Percentiles rank a stretch among this genome's conserved stretches.
These are phyloP conservation scores for Penicillium cinerascens DNA, from an alignment of 495 filamentous ascomycete species.

Conservation along the genomic window DNA sequence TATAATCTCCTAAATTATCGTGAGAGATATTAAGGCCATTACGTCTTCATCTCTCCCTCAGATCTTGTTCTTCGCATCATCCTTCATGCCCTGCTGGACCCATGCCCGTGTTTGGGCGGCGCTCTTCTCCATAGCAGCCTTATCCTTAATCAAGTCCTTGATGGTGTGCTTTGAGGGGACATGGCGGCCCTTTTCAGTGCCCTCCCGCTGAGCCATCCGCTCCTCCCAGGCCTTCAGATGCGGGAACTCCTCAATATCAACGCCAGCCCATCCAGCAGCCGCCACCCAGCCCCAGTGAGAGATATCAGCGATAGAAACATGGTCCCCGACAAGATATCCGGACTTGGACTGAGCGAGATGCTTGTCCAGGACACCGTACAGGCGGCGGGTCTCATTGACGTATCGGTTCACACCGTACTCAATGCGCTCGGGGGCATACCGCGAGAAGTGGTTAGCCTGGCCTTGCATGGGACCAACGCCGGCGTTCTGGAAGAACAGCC, in stretches of 20 bases:
- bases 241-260: slow-evolving; percentile 77
- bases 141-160: slow-evolving; percentile 54
- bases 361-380: slow-evolving; percentile 75
- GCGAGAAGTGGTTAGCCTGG: slow-evolving; percentile 84
- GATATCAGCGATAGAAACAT: slow-evolving; percentile 81
- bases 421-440: slow-evolving; percentile 85
- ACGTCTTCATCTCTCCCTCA: not conserved
- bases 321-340: slow-evolving; percentile 75
- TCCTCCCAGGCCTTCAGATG: slow-evolving; percentile 73
- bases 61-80: slow-evolving; percentile 47
- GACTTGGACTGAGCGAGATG: slow-evolving; percentile 62
- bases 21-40: not conserved
- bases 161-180: slow-evolving; percentile 69
- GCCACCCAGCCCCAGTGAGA: slow-evolving; percentile 75
- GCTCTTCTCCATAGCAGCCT: slow-evolving; percentile 50
- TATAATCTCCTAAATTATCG: not conserved
- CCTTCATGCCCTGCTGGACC: slow-evolving; percentile 63
- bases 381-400: slow-evolving; percentile 71
- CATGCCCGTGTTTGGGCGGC: slow-evolving; percentile 50
- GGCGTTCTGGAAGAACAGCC: slow-evolving; percentile 70
- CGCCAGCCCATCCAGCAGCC: slow-evolving; percentile 61
- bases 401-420: slow-evolving; percentile 84
- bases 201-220: slow-evolving; percentile 60
- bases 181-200: slow-evolving; percentile 72
- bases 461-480: slow-evolving; percentile 93